Percentiles rank a stretch among this genome's conserved stretches.
Conservation (phyloP, 2,329 filamentous ascomycete genomes). For the Elsinoe fawcettii region DNA sequence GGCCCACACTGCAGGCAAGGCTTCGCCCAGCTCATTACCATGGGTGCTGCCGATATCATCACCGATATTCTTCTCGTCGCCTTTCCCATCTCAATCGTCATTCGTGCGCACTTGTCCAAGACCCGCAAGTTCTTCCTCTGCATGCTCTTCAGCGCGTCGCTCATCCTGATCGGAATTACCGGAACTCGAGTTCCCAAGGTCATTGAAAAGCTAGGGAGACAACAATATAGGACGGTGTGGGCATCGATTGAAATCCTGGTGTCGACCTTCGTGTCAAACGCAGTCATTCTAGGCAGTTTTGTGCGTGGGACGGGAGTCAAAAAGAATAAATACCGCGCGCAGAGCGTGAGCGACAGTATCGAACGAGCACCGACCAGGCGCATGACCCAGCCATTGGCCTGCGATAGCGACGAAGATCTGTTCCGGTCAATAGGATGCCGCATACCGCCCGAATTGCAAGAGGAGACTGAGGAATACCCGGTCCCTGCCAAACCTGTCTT, state of each 20-base stretch:
- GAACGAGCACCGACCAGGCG: conserved; percentile 51
- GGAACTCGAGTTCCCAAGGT: conserved; percentile 74
- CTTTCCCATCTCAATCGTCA: conserved; percentile 83
- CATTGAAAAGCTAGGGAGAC: conserved; percentile 60
- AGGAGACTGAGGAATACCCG: conserved; percentile 21
- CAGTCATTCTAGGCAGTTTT: conserved; percentile 84
- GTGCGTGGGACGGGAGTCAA: conserved; percentile 84
- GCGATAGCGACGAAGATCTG: conserved; percentile 85
- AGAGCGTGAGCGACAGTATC: conserved; percentile 45
- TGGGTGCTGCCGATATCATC: conserved; percentile 80
- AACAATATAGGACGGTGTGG: conserved; percentile 80
- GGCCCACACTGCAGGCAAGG: conserved; percentile 78
- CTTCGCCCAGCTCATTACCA: conserved; percentile 77
- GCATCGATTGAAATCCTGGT: conserved; percentile 88
- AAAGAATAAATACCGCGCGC: conserved; percentile 68
- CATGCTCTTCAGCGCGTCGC: conserved; percentile 74
- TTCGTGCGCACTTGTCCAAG: conserved; percentile 65
- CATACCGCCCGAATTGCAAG: conserved; percentile 45
- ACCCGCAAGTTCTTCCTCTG: conserved; percentile 75
- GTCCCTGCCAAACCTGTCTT: conserved; percentile 5
- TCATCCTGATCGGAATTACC: conserved; percentile 71
- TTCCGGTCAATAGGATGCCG: conserved; percentile 71
- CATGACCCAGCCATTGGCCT: conserved; percentile 52
- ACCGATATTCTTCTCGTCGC: conserved; percentile 81
- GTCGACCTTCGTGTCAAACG: conserved; percentile 79